Conservation (phyloP, 164 flowering plant genomes). For the Cinnamomum chago region DNA sequence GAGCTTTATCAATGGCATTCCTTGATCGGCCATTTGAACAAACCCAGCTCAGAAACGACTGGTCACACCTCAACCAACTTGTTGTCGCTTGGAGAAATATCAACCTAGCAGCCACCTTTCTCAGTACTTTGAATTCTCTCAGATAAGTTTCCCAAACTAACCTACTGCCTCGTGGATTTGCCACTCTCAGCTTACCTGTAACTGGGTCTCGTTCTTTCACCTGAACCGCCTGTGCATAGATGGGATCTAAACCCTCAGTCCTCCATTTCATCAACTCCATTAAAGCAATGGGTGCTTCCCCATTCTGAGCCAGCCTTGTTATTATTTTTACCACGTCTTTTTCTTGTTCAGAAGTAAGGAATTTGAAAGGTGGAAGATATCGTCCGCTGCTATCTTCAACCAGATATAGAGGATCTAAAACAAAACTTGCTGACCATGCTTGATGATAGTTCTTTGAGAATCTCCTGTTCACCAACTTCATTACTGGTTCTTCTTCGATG, state of each 20-base stretch:
- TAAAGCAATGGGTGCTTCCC: conserved; percentile 54
- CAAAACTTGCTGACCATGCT: conserved; percentile 66
- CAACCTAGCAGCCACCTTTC: conserved; percentile 23
- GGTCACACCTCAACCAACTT: conserved; percentile 26
- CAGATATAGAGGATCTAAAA: conserved; percentile 57
- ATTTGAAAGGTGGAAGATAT: conserved; percentile 64
- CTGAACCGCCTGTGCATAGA: conserved; percentile 70
- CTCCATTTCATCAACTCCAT: conserved; percentile 84
- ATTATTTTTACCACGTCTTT: conserved; percentile 59
- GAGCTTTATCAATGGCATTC: conserved; percentile 39
- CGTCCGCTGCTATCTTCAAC: conserved; percentile 48
- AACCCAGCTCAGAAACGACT: conserved; percentile 37
- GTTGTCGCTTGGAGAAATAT: conserved; percentile 25
- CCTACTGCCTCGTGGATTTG: conserved; percentile 57
- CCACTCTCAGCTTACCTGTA: conserved; percentile 62
- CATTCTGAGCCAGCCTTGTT: conserved; percentile 43
- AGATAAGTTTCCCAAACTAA: conserved; percentile 66
- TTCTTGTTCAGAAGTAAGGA: conserved; percentile 55
- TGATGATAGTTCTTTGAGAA: conserved; percentile 52
- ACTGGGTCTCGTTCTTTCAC: conserved; percentile 46
- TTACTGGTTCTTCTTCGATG: conserved; percentile 21
- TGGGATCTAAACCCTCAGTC: conserved; percentile 60
- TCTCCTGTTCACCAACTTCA: conserved; percentile 25
- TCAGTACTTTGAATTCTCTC: conserved; percentile 39
- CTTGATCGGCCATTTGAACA: conserved; percentile 34